Base-by-base conservation (phyloP, 768 basidiomycete genomes). In the Xerocomellus intermedius region DNA sequence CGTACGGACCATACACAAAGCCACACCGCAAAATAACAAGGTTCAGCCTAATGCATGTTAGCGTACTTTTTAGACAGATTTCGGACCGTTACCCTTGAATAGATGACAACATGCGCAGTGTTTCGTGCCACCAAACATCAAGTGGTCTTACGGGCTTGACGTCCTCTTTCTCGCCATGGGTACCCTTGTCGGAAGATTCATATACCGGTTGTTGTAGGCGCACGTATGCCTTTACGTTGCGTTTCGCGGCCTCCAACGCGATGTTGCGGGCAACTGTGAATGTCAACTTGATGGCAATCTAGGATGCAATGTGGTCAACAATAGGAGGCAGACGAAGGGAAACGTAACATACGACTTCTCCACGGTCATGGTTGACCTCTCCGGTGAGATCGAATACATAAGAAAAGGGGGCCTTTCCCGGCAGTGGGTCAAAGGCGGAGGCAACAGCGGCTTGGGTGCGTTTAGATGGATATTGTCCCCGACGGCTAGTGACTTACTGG, bases 61-160 rank as follows among this genome's bases (percentile, higher is more conserved):
- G 54, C 33, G 28, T 22, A 35, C 9, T 16, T 33, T 37, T 19
- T 19, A 44, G 28, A 46, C 36, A 8, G 26, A 47, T 19, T 54
- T 43, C 13, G 14, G 21, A 51, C n/a, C 73, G 26, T 51, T 63
- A 91, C 91, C 83, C 81, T 57, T 83, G 76, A 52, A 93, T 89
- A 6, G 84, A 82, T 21, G 85, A 89, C 56, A 94, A 68, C 67
- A 82, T 82, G 33, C 91, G 81, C 24, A 89, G 74, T 1, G 88
- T 83, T 74, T 94, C 92, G 61, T 94, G 92, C 89, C 91, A 94
- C 92, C 92, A 94, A 17, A 76, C 82, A 17, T 92, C 91, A 55
- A 85, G 71, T 7, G 83, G 79, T 42, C 84, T 86, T 19, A 75
- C 71, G 12, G 92, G 91, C 64, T 88, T 87, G 45, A 85, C 72